A percentile compares a stretch with the other conserved stretches of the same genome.
These are phyloP conservation scores for Aspergillus taichungensis DNA, from an alignment of 495 filamentous ascomycete species.

Conservation along the genomic window DNA sequence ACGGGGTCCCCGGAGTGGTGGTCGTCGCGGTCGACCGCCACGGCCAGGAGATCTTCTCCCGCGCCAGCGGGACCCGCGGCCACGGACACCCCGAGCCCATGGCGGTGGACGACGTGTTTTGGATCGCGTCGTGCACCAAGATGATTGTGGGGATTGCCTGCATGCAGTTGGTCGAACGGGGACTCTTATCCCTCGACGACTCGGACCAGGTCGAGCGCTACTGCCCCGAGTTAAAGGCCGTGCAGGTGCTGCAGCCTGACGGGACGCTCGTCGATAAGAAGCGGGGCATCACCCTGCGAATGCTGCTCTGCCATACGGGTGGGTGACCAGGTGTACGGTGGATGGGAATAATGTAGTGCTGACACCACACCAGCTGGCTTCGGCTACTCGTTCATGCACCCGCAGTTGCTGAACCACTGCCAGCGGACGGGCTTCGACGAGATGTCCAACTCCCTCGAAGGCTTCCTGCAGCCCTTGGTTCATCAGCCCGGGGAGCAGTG, in stretches of 20 bases:
- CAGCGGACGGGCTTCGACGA: conserved; percentile 45
- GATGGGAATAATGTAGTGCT: neutral
- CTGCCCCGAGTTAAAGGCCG: conserved; percentile 41
- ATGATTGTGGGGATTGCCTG: conserved; percentile 45
- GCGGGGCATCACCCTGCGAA: conserved; percentile 49
- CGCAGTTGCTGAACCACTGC: conserved; percentile 35
- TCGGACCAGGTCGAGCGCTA: conserved; percentile 34
- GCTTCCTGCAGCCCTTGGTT: conserved; percentile 40
- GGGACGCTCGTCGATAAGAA: conserved; percentile 44
- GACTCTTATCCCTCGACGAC: conserved; percentile 45
- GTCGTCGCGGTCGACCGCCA: too few species aligned
- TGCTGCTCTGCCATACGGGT: conserved; percentile 53
- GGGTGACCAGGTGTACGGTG: neutral
- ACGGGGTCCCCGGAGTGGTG: too few species aligned
- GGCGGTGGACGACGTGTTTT: neutral
- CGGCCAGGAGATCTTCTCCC: too few species aligned
- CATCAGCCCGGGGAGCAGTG: conserved; percentile 49
- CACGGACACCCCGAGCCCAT: neutral
- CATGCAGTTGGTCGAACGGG: conserved; percentile 56
- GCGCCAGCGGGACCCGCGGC: too few species aligned
- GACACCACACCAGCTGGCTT: conserved; percentile 28
- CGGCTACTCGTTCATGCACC: conserved; percentile 46
- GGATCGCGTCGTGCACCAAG: conserved; percentile 40
- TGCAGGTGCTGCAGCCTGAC: conserved; percentile 39
- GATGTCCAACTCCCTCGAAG: conserved; percentile 37